Conservation (phyloP, 73 alveolate genomes). For the Paramecium pentaurelia region DNA sequence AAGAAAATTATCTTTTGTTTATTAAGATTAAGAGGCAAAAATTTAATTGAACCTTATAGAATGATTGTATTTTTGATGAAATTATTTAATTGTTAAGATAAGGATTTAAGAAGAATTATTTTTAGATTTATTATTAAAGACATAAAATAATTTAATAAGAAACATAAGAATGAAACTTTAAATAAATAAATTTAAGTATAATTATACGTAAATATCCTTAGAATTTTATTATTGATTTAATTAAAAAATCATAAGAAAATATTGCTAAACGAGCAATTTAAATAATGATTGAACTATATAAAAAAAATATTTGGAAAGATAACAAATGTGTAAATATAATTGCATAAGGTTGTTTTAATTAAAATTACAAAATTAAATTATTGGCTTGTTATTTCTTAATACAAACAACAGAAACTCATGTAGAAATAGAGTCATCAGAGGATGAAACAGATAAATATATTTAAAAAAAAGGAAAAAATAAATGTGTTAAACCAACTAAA, state of each 20-base stretch:
- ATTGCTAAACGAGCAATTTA: conserved; percentile 43
- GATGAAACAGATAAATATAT: conserved; percentile 84
- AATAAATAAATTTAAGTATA: conserved; percentile 22
- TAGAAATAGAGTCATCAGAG: conserved; percentile 73
- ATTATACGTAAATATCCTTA: neutral
- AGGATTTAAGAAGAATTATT: conserved; percentile 57
- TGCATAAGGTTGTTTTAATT: conserved; percentile 81
- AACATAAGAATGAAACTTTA: neutral
- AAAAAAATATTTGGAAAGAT: conserved; percentile 93
- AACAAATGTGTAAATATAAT: conserved; percentile 71
- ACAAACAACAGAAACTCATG: conserved; percentile 63
- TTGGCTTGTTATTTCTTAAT: conserved; percentile 89
- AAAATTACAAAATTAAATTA: conserved; percentile 79
- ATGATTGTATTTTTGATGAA: conserved; percentile 46
- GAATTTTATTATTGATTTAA: neutral
- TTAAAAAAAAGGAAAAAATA: conserved; percentile 65
- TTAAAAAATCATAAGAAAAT: conserved; percentile 29
- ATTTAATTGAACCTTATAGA: conserved; percentile 1
- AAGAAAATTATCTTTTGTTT: neutral
- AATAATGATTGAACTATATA: conserved; percentile 60
- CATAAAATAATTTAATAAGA: conserved; percentile 43
- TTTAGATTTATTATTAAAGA: conserved; percentile 44
- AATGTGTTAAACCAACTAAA: conserved; percentile 35
- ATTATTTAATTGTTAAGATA: conserved; percentile 51
- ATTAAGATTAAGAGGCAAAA: neutral